Percentiles rank a stretch among this genome's conserved stretches.
These are phyloP conservation scores for Euptelea pleiosperma DNA, from an alignment of 164 flowering plant genomes.

Conservation along the genomic window DNA sequence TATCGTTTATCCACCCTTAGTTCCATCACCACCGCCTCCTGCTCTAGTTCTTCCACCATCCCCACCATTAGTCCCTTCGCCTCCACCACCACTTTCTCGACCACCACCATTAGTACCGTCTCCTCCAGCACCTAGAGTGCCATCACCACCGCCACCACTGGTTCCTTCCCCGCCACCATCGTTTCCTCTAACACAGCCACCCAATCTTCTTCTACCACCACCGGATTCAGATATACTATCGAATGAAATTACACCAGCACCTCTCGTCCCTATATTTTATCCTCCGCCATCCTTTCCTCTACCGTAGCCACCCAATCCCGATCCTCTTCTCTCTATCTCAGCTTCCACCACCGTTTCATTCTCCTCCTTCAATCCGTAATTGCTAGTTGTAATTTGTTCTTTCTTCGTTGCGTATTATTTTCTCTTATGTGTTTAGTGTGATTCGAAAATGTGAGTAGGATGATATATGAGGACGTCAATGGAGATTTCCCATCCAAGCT, in stretches of 20 bases:
- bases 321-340: background rate
- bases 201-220: background rate
- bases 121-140: conserved; percentile 1
- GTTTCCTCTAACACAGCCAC: conserved; percentile 1
- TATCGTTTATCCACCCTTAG: conserved; percentile 10
- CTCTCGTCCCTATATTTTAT: background rate
- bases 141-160: conserved; percentile 10
- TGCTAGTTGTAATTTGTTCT: too few relatives aligned
- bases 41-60: background rate
- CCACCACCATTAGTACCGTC: background rate
- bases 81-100: conserved; percentile 16
- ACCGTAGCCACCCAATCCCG: background rate
- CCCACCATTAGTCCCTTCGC: conserved; percentile 14
- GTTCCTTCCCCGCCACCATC: conserved; percentile 11
- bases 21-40: conserved; percentile 14
- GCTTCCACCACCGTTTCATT: conserved; percentile 1
- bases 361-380: conserved; percentile 6
- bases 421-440: too few relatives aligned
- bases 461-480: too few relatives aligned
- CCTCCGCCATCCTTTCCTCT: background rate
- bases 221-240: background rate
- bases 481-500: too few relatives aligned
- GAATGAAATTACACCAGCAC: background rate
- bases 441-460: too few relatives aligned
- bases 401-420: too few relatives aligned